Base-by-base conservation (phyloP, 2,329 filamentous ascomycete species). In the Ambrosiella cleistominuta region DNA sequence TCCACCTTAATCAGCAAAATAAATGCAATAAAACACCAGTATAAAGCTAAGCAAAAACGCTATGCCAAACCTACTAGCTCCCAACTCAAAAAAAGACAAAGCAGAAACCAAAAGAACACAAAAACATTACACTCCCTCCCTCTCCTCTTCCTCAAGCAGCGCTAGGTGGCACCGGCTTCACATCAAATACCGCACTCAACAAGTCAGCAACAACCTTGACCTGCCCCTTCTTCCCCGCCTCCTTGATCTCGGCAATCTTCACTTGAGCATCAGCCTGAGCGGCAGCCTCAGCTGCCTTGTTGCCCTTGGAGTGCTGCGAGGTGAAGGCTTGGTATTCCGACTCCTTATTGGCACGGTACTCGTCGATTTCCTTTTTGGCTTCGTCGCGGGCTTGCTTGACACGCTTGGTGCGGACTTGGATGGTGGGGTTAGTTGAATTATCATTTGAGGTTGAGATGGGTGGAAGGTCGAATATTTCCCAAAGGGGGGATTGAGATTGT, bases 331-430 rank as follows among this genome's bases (percentile, higher is more conserved):
- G 91, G 76, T 89, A 97, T 72, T 97, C 91, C 40, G 86, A 80
- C 68, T 98, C 93, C 76, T 96, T 98, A 66, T 84, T 74, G 67
- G 83, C 80, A 70, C 83, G 82, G 77, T 98, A 97, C 59, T 88
- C 85, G 64, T 95, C 87, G 67, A 98, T 95, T 71, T 98, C 91
- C 74, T 95, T 95, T 75, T 96, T 94, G 62, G 93, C 93, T 73
- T 98, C 93, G 68, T 87, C 83, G 68, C 91, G 87, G 63, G 93
- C 93, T 75, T 97, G 93, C 74, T 88, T 95, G 73, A 98, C 88
- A 69, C 89, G 84, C 78, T 96, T 96, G 62, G 93, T 96, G 68
- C 93, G 89, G 79, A 68, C 69, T 71, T 61, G 39, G 15, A 36
- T 36, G 38, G 36, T 15, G 7, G 50, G 11, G 7, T 13, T 12